phyloP scores from a whole-genome alignment of 2,329 filamentous ascomycete genomes.

The Botrytis medusae region DNA sequence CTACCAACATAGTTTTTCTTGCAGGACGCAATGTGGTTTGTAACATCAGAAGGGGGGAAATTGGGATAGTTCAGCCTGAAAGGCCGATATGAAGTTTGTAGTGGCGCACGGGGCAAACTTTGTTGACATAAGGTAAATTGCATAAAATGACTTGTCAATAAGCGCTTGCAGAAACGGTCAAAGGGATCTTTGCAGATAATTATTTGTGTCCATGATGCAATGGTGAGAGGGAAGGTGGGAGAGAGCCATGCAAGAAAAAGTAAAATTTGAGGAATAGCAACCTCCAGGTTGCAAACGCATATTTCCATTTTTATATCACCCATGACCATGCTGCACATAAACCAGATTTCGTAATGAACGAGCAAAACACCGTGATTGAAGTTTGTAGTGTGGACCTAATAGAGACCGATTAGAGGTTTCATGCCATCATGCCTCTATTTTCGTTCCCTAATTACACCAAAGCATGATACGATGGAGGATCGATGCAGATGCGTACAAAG shows the following conservation, averaged over 20 bases:
- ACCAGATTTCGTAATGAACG: conserved; percentile 22
- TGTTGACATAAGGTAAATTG: conserved; percentile 17
- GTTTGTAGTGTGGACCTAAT: conserved; percentile 29
- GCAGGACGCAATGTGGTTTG: conserved; percentile 11
- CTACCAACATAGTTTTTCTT: conserved; percentile 5
- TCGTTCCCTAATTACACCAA: conserved; percentile 29
- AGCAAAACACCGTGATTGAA: conserved; percentile 37
- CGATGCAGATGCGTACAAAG: conserved; percentile 37
- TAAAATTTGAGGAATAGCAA: conserved; percentile 12
- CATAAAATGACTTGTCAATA: conserved; percentile 16
- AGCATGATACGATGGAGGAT: conserved; percentile 34
- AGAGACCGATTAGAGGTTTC: conserved; percentile 32
- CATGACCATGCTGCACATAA: conserved; percentile 21
- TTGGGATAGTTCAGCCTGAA: conserved; percentile 9
- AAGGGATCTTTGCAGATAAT: conserved; percentile 3
- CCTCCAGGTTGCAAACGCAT: conserved; percentile 12
- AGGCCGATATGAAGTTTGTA: not conserved
- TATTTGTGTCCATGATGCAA: conserved; percentile 6
- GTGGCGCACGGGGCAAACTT: conserved; percentile 13
- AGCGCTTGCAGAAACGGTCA: conserved; percentile 20
- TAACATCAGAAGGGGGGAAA: not conserved
- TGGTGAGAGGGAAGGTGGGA: not conserved
- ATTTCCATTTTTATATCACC: conserved; percentile 19
- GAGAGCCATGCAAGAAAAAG: conserved; percentile 8
- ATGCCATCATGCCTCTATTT: conserved; percentile 33